phyloP scores from a whole-genome alignment of 305 asterid genomes.

The Coffea humblotiana region DNA sequence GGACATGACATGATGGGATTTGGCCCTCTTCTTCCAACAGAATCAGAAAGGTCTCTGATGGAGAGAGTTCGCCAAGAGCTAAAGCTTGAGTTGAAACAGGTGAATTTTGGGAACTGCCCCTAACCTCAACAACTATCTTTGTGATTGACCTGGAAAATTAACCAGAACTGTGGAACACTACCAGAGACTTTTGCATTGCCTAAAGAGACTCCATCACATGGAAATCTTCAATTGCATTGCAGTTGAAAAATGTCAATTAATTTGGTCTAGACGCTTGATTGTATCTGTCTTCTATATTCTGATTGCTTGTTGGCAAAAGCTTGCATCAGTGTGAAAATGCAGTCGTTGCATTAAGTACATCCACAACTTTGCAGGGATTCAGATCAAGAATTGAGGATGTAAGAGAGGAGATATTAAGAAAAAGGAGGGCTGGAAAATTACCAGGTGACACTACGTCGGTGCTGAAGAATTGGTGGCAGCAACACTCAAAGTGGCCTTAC shows the following conservation, averaged over 20 bases:
- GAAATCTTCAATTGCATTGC: background rate
- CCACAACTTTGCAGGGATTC: conserved; percentile 51
- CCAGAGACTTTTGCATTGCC: background rate
- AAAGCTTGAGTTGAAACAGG: conserved; percentile 80
- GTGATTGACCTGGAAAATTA: background rate
- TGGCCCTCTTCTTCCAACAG: conserved; percentile 78
- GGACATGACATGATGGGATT: conserved; percentile 66
- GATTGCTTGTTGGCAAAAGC: too few species aligned
- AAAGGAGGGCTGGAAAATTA: conserved; percentile 85
- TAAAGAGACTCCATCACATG: background rate
- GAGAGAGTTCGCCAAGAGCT: conserved; percentile 79
- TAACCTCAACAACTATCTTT: background rate
- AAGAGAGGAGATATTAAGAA: conserved; percentile 73
- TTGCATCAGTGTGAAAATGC: background rate
- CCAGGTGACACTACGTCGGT: conserved; percentile 89
- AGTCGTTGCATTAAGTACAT: background rate
- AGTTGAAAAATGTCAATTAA: background rate
- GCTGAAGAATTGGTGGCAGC: conserved; percentile 95
- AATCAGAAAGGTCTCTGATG: conserved; percentile 80
- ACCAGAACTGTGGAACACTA: background rate
- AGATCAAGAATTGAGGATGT: conserved; percentile 80
- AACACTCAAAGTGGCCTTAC: conserved; percentile 95
- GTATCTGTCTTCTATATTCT: background rate
- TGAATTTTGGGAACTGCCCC: conserved; percentile 1
- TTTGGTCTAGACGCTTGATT: background rate